Conservation (phyloP, 2,329 filamentous ascomycete species). For the Cladophialophora bantiana region DNA sequence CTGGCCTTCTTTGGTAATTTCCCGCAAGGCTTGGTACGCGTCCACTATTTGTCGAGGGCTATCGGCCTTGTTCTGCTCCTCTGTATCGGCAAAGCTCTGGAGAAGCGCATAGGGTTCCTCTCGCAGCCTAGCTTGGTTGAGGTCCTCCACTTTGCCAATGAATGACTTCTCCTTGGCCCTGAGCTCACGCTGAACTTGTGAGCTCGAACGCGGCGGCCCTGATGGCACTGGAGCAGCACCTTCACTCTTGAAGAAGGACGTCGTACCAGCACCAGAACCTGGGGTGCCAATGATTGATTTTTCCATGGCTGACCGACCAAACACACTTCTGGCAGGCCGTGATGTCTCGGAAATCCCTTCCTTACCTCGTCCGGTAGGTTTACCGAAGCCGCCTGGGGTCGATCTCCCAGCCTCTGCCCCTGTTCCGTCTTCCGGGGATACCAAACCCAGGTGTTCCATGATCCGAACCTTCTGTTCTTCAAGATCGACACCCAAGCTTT, state of each 20-base stretch:
- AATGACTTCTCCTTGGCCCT: slow-evolving; percentile 86
- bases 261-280: slow-evolving; percentile 66
- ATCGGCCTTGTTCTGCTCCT: slow-evolving; percentile 72
- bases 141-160: slow-evolving; percentile 76
- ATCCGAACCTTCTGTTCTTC: slow-evolving; percentile 90
- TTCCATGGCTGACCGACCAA: slow-evolving; percentile 74
- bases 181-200: slow-evolving; percentile 74
- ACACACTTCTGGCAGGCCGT: slow-evolving; percentile 59
- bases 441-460: slow-evolving; percentile 93
- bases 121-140: slow-evolving; percentile 76
- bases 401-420: slow-evolving; percentile 48
- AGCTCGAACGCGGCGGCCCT: slow-evolving; percentile 57
- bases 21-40: slow-evolving; percentile 80
- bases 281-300: slow-evolving; percentile 88
- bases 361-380: slow-evolving; percentile 21
- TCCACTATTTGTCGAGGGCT: slow-evolving; percentile 78
- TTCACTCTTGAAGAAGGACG: slow-evolving; percentile 62
- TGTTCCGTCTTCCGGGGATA: slow-evolving; percentile 54
- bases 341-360: slow-evolving; percentile 17
- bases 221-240: slow-evolving; percentile 69
- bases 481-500: slow-evolving; percentile 95
- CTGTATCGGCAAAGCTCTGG: slow-evolving; percentile 76
- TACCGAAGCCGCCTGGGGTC: slow-evolving; percentile 58
- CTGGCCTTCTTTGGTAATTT: slow-evolving; percentile 78
- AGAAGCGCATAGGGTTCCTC: slow-evolving; percentile 75